phyloP scores from a whole-genome alignment of 768 basidiomycete species.

The Tulasnella sp. region DNA sequence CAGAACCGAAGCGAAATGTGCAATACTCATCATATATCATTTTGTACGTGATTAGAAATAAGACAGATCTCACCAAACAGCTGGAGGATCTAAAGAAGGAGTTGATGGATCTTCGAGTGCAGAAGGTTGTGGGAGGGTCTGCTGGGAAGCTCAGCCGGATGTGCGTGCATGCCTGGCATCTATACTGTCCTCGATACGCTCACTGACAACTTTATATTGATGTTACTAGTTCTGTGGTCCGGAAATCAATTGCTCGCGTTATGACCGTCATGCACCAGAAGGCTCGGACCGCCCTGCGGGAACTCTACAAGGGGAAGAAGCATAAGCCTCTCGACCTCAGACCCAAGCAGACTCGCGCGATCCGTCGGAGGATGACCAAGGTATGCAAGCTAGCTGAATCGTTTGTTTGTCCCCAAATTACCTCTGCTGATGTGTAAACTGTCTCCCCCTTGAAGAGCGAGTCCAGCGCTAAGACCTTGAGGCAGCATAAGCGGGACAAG shows the following conservation, averaged over 20 bases:
- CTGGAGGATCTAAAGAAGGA: slow-evolving; percentile 90
- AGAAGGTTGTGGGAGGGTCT: slow-evolving; percentile 95
- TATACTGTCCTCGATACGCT: background rate
- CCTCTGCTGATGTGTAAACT: too few relatives aligned
- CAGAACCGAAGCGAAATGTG: background rate
- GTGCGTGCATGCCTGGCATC: slow-evolving; percentile 42
- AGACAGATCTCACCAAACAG: slow-evolving; percentile 94
- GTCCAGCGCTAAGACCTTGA: slow-evolving; percentile 72
- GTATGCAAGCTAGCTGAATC: slow-evolving; percentile 34
- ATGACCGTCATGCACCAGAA: slow-evolving; percentile 99
- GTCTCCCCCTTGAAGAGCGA: slow-evolving; percentile 64
- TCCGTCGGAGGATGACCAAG: slow-evolving; percentile 88
- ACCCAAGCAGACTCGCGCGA: slow-evolving; percentile 95
- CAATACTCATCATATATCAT: background rate
- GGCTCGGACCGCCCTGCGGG: slow-evolving; percentile 89
- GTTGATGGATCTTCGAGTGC: slow-evolving; percentile 86
- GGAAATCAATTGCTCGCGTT: slow-evolving; percentile 97
- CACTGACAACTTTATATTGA: slow-evolving; percentile 1
- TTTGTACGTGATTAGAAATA: slow-evolving; percentile 48
- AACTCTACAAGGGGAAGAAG: slow-evolving; percentile 97
- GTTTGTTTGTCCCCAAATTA: slow-evolving; percentile 3
- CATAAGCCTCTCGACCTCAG: slow-evolving; percentile 96
- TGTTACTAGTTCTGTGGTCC: slow-evolving; percentile 67
- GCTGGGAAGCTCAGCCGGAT: slow-evolving; percentile 96
- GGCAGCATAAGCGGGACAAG: slow-evolving; percentile 86